Base-by-base conservation (phyloP, 1,284 basidiomycete genomes). In the Xerocomus nothofagi region DNA sequence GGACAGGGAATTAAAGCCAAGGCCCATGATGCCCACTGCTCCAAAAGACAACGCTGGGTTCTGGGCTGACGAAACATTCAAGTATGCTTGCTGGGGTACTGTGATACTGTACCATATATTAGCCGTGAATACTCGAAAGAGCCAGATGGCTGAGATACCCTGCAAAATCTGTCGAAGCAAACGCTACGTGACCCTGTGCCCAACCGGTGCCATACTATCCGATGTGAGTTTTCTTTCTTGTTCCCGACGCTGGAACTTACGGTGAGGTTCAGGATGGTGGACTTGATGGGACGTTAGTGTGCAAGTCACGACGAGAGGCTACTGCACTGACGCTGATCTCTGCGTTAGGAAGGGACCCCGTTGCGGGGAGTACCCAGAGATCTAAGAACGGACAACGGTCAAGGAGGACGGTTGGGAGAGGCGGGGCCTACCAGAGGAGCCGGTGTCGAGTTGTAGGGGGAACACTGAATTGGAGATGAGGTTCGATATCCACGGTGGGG, bases 1-100 rank as follows among this genome's bases (percentile, higher is more conserved):
- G 3, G 89, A 91, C 27, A 91, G 76, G 15, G 80, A 80, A 29
- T 81, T 82, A 62, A 91, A 90, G 33, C 89, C 88, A n/a, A 91
- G 75, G 15, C 88, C 88, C 30, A 82, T 67, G 58, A 91, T 81
- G n/a, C 89, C 89, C 54, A 72, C 61, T 15, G 86, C 84, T 20
- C 84, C 85, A 58, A 86, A 89, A 3, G 74, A 71, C n/a, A 88
- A 71, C 9, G 84, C 84, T 23, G 88, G 86, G 63, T 91, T 89
- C 44, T 76, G 63, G 7, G 81, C 84, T 9, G 62, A 54, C 5
- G 77, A 73, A 9, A 77, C 82, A 55, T 86, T 84, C 44, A 91
- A 67, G 60, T 80, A 82, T 4, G 85, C 88, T 73, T 91, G 88
- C 1, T 73, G 71, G 18, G 80, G 57, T 44, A 90, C 73, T 9